Evolutionary conservation across 139 green algal genomes (phyloP).

Genomic region (Chlorella sp.): DNA sequence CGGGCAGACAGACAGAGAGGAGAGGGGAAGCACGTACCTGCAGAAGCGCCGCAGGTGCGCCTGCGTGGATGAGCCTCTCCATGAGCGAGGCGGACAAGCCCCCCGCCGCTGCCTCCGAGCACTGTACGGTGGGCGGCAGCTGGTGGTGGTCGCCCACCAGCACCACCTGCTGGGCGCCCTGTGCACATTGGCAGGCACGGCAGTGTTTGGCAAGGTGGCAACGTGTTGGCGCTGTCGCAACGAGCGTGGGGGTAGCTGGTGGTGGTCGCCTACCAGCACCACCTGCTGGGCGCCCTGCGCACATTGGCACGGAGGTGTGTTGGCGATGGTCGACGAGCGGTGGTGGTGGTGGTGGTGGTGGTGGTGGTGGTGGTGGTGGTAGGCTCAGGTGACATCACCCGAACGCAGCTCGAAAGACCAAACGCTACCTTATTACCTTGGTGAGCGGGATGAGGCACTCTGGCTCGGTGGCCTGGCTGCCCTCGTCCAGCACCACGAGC

Average conservation of each 20-base stretch:
- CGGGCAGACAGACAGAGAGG: too few species aligned
- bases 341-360: too few species aligned
- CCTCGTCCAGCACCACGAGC: slow-evolving; percentile 32
- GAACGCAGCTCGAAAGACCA: too few species aligned
- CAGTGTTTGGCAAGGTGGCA: too few species aligned
- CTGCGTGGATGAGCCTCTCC: slow-evolving; percentile 48
- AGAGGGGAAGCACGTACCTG: too few species aligned
- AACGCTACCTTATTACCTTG: too few species aligned
- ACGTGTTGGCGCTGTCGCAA: too few species aligned
- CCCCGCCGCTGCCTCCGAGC: too few species aligned
- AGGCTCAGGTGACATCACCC: too few species aligned
- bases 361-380: too few species aligned
- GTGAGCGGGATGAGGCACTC: slow-evolving; percentile 27
- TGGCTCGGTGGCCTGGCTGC: slow-evolving; percentile 26
- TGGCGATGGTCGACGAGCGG: too few species aligned
- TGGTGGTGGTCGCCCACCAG: slow-evolving; percentile 82
- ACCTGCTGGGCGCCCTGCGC: slow-evolving; percentile 6
- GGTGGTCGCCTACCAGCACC: slow-evolving; percentile 77
- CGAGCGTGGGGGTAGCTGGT: slow-evolving; percentile 83
- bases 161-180: slow-evolving; percentile 27
- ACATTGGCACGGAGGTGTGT: not conserved
- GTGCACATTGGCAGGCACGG: not conserved
- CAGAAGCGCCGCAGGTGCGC: slow-evolving; percentile 41
- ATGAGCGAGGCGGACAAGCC: slow-evolving; percentile 65
- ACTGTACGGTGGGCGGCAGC: too few species aligned